These are phyloP conservation scores for Pyricularia grisea DNA, from an alignment of 2,329 filamentous ascomycete genomes.

Conservation along the genomic window DNA sequence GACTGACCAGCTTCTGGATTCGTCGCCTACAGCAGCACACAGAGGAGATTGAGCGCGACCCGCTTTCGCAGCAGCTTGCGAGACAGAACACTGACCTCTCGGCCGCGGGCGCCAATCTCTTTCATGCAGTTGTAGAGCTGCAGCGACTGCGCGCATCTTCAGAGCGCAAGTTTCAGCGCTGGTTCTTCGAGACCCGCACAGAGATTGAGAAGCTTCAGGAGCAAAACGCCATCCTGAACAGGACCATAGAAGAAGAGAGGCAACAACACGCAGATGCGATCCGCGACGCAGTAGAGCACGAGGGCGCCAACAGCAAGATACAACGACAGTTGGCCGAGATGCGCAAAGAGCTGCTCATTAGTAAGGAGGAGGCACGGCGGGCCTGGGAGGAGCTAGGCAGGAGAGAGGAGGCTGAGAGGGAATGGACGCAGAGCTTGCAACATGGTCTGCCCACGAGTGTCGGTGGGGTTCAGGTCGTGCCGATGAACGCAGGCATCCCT, in stretches of 20 bases:
- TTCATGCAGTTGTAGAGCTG: conserved; percentile 93
- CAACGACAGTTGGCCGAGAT: conserved; percentile 81
- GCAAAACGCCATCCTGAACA: conserved; percentile 70
- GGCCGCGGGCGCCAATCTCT: conserved; percentile 90
- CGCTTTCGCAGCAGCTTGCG: conserved; percentile 78
- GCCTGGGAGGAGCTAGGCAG: conserved; percentile 96
- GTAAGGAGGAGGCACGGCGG: conserved; percentile 87
- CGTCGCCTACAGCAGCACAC: conserved; percentile 84
- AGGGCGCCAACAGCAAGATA: conserved; percentile 58
- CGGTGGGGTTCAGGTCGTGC: conserved; percentile 89
- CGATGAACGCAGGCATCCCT: conserved; percentile 68
- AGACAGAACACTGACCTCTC: conserved; percentile 96
- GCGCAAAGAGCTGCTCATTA: conserved; percentile 86
- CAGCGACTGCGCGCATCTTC: conserved; percentile 90
- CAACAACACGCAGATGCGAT: conserved; percentile 59
- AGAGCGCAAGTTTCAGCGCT: conserved; percentile 94
- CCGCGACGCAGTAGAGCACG: conserved; percentile 54
- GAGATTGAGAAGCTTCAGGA: conserved; percentile 83
- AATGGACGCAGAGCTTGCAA: conserved; percentile 75
- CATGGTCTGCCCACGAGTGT: conserved; percentile 83
- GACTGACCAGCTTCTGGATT: conserved; percentile 95
- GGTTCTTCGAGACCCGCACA: conserved; percentile 91
- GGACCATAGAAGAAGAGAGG: conserved; percentile 65
- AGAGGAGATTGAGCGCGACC: conserved; percentile 72
- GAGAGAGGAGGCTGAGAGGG: conserved; percentile 85